Conservation (phyloP, 345 rosid species). For the Durio zibethinus region DNA sequence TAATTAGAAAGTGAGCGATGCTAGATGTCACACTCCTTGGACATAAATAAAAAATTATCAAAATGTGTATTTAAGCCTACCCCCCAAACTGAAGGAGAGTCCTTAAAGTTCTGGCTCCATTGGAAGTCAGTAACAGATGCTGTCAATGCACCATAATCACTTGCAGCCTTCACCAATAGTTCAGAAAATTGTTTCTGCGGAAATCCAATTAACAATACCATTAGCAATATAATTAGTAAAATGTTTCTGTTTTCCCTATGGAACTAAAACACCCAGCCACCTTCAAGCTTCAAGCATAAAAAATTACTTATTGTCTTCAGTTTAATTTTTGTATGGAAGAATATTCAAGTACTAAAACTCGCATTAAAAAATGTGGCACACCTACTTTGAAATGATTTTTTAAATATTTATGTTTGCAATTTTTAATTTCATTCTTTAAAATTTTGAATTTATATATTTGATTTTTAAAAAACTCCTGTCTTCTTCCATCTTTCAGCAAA, state of each 20-base stretch:
- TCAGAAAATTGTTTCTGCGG: slow-evolving; percentile 96
- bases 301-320: neutral
- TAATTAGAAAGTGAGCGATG: neutral
- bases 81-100: slow-evolving; percentile 98
- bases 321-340: neutral
- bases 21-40: neutral
- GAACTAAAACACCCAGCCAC: neutral
- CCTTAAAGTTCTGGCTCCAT: slow-evolving; percentile 98
- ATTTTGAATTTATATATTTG: neutral
- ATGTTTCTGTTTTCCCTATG: neutral
- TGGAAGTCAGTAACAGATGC: slow-evolving; percentile 89
- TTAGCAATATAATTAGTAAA: neutral
- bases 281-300: neutral
- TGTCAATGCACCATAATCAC: slow-evolving; percentile 95
- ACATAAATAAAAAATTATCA: neutral
- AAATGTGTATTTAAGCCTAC: slow-evolving; percentile 37
- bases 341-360: neutral
- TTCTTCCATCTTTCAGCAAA: neutral
- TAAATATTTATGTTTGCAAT: neutral
- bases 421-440: neutral
- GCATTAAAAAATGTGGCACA: neutral
- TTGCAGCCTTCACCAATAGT: slow-evolving; percentile 91
- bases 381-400: neutral
- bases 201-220: slow-evolving; percentile 19
- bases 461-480: neutral